A percentile compares a stretch with the other conserved stretches of the same genome.
Conservation (phyloP, 371 early-diverging fungal species). For the Aphelidium insulamus region DNA sequence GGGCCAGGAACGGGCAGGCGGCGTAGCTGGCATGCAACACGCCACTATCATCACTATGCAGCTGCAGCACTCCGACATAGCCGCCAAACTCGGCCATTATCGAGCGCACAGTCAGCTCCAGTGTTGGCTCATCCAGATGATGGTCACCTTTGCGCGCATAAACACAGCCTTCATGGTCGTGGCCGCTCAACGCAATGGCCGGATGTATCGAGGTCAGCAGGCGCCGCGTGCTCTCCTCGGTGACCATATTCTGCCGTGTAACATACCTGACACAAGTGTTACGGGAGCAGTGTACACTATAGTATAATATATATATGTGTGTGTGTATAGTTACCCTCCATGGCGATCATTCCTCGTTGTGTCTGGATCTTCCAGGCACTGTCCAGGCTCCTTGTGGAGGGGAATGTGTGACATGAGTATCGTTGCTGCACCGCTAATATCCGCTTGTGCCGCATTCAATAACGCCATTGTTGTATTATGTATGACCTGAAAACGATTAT, state of each 20-base stretch:
- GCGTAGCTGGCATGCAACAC: no score
- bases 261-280: constrained; percentile 9
- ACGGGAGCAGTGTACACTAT: background rate
- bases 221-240: constrained; percentile 15
- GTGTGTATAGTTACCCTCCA: constrained; percentile 3
- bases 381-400: constrained; percentile 12
- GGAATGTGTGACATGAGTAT: constrained; percentile 25
- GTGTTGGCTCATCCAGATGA: background rate
- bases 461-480: constrained; percentile 2
- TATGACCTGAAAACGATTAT: background rate
- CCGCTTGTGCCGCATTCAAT: constrained; percentile 11
- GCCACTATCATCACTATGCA: no score
- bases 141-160: constrained; percentile 7
- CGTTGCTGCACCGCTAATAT: constrained; percentile 12
- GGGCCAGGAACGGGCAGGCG: no score
- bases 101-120: constrained; percentile 26
- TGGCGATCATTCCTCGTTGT: constrained; percentile 2
- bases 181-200: constrained; percentile 21
- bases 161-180: constrained; percentile 25
- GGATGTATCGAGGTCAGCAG: constrained; percentile 18
- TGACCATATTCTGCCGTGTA: constrained; percentile 21
- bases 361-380: constrained; percentile 15
- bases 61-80: constrained; percentile 22
- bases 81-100: constrained; percentile 25
- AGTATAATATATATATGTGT: constrained; percentile 1